Base-by-base conservation (phyloP, 1,284 basidiomycete species). In the Leccinum variabile region DNA sequence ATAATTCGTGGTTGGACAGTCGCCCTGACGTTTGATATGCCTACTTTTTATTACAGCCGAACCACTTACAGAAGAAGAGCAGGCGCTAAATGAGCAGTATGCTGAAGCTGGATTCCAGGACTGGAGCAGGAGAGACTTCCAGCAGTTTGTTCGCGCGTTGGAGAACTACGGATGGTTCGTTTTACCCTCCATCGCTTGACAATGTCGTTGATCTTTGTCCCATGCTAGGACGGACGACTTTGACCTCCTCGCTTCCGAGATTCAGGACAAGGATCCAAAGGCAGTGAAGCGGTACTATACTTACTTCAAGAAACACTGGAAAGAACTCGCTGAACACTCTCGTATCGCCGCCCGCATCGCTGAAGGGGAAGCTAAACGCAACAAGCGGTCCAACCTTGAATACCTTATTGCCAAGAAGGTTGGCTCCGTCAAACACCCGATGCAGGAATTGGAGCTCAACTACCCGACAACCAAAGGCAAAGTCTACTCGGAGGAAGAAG, bases 391-490 rank as follows among this genome's bases (percentile, higher is more conserved):
- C 61, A 92, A 92, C 65, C 85, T 95, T 30, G 92, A 95, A 72
- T 81, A 82, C 30, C 83, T 94, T 9, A 83, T 95, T 46, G 76
- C 84, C 54, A 86, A 88, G 71, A 97, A 97, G 77, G 91, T 98
- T 70, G 81, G 81, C 35, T 89, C 89, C 4, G 90, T 94, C 66
- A 82, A 83, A 41, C 92, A 91, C 76, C 95, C 96, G 0, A 93
- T 97, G 89, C 95, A 97, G 75, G 94, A 97, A 75, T 87, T 98
- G 59, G 92, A 96, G 76, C 86, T 98, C 60, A 91, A 92, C 74
- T 97, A 97, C 71, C 94, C 93, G 1, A 94, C 94, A 62, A 95
- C 97, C 66, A 95, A 97, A 76, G 94, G 95, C 62, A 98, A 98
- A 73, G 90, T 94, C 3, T 99, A 98, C 76, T 91, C 86, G 35